phyloP scores from a whole-genome alignment of 1,139 yeast species.

The Geotrichum europaeum region DNA sequence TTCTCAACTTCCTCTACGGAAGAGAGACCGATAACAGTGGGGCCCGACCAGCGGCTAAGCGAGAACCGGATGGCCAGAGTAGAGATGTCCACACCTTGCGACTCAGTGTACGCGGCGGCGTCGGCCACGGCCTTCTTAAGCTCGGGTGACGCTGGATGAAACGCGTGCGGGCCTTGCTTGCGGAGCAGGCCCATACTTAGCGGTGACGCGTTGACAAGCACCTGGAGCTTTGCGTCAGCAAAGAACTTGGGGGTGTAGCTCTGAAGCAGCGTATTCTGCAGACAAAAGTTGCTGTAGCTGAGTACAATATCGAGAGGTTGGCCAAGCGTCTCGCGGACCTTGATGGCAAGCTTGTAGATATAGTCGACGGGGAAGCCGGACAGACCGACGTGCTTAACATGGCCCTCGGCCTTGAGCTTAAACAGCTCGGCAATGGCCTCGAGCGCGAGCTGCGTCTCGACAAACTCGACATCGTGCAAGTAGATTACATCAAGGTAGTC shows the following conservation, averaged over 20 bases:
- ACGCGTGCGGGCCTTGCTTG: constrained; percentile 56
- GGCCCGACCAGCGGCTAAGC: constrained; percentile 53
- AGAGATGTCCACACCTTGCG: constrained; percentile 56
- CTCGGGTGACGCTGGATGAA: constrained; percentile 75
- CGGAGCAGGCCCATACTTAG: constrained; percentile 82
- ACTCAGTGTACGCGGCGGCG: constrained; percentile 45
- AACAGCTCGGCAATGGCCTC: constrained; percentile 60
- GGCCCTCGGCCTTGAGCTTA: constrained; percentile 56
- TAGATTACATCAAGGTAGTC: constrained; percentile 71
- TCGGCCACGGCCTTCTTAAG: constrained; percentile 50
- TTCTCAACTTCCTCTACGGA: constrained; percentile 52
- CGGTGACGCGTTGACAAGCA: constrained; percentile 73
- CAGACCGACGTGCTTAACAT: constrained; percentile 62
- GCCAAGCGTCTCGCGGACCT: constrained; percentile 35
- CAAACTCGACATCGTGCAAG: constrained; percentile 87
- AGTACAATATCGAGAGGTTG: constrained; percentile 66
- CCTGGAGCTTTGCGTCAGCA: constrained; percentile 48
- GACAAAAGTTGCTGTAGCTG: constrained; percentile 75
- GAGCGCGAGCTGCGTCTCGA: constrained; percentile 46
- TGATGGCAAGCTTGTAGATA: constrained; percentile 39
- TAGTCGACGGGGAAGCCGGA: constrained; percentile 83
- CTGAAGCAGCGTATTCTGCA: constrained; percentile 63
- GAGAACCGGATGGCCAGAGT: constrained; percentile 79
- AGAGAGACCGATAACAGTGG: constrained; percentile 73
- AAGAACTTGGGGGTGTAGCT: constrained; percentile 47